Percentiles rank a stretch among this genome's conserved stretches.
phyloP scores from a whole-genome alignment of 345 rosid genomes.

The Hibiscus syriacus region DNA sequence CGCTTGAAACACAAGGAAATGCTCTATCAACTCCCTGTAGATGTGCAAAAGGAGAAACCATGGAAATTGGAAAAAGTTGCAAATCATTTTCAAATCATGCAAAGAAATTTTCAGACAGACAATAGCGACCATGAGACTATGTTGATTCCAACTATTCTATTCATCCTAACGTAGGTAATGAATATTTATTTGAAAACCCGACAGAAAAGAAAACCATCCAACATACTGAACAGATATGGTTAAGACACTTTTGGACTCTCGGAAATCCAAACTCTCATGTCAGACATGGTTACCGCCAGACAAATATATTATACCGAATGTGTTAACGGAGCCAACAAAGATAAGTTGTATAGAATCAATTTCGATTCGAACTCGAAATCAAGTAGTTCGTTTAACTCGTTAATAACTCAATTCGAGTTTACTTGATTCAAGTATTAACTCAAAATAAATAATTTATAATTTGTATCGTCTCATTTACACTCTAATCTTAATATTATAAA shows the following conservation, averaged over 20 bases:
- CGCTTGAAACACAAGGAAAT: conserved; percentile 83
- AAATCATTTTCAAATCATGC: neutral
- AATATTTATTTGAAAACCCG: neutral
- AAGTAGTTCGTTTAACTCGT: too few species aligned
- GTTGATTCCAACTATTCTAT: neutral
- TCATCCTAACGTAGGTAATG: too few species aligned
- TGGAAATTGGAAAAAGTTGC: neutral
- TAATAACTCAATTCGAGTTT: too few species aligned
- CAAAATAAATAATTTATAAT: too few species aligned
- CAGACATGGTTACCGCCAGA: too few species aligned
- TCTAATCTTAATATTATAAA: too few species aligned
- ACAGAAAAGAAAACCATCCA: neutral
- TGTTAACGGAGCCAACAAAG: too few species aligned
- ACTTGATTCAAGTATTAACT: too few species aligned
- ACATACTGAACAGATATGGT: neutral
- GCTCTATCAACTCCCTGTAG: conserved; percentile 92
- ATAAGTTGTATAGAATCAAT: too few species aligned
- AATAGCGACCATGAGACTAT: conserved; percentile 39
- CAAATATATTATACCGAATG: too few species aligned
- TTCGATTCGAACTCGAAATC: too few species aligned
- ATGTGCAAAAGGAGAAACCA: conserved; percentile 12
- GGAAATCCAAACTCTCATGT: neutral
- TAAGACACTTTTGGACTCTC: neutral
- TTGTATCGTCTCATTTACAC: too few species aligned
- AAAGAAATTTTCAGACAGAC: neutral